A percentile compares a stretch with the other conserved stretches of the same genome.
These are phyloP conservation scores for Dryas octopetala DNA, from an alignment of 306 rosid genomes.

Conservation along the genomic window DNA sequence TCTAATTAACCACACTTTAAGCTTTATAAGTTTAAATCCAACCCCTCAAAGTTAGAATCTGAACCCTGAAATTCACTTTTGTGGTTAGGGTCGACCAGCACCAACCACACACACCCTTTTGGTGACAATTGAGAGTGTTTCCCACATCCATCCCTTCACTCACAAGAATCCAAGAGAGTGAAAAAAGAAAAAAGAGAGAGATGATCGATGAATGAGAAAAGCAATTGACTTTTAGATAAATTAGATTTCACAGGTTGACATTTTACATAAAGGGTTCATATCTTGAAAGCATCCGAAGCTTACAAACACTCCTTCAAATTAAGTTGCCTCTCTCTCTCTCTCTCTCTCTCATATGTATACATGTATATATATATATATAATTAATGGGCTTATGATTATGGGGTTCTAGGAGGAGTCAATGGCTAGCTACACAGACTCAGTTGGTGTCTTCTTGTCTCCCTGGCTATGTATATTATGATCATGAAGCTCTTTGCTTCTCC, in stretches of 20 bases:
- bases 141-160: slow-evolving; percentile 85
- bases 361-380: slow-evolving; percentile 7
- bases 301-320: slow-evolving; percentile 32
- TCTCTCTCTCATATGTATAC: not conserved
- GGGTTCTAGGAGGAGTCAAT: slow-evolving; percentile 59
- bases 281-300: slow-evolving; percentile 83
- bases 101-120: slow-evolving; percentile 45
- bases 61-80: slow-evolving; percentile 33
- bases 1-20: no score
- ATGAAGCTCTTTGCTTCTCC: slow-evolving; percentile 36
- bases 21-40: not conserved
- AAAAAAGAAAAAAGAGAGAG: slow-evolving; percentile 21
- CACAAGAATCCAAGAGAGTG: slow-evolving; percentile 69
- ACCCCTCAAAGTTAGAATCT: slow-evolving; percentile 28
- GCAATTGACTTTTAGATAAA: slow-evolving; percentile 54
- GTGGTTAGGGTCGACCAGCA: slow-evolving; percentile 54
- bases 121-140: slow-evolving; percentile 72
- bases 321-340: not conserved
- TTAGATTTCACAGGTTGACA: slow-evolving; percentile 74
- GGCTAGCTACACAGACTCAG: slow-evolving; percentile 58
- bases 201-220: slow-evolving; percentile 33
- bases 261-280: slow-evolving; percentile 38
- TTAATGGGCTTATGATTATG: slow-evolving; percentile 42
- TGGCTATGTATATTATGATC: slow-evolving; percentile 41
- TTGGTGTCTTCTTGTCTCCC: slow-evolving; percentile 79